Base-by-base conservation (phyloP, 768 basidiomycete species). In the Russula earlei region DNA sequence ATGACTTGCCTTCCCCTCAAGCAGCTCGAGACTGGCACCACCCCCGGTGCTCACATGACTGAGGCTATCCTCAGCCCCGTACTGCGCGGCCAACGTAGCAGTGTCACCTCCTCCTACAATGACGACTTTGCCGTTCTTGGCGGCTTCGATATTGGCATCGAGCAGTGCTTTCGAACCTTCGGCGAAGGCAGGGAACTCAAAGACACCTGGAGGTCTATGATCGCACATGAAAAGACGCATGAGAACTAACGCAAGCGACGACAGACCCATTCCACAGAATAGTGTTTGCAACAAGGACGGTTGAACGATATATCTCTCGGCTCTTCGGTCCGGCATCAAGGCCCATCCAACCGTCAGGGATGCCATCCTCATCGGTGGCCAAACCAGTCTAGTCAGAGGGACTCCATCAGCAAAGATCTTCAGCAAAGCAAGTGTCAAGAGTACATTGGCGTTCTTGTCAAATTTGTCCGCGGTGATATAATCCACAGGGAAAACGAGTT, bases 31-130 rank as follows among this genome's bases (percentile, higher is more conserved):
- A 67, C 86, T 88, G 29, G 91, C 91, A 49, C 91, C 91, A 44
- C 89, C 95, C 60, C 95, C 95, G 36, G 95, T 99, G 69, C 88
- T 91, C 65, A 99, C 91, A 72, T 99, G 95, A 71, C 88, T 93
- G 61, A 99, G 76, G 69, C 91, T 83, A 63, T 86, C 83, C 70
- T 99, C 95, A 17, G 83, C 83, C 11, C 74, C 75, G 67, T 86
- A 80, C 62, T 94, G 83, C n/a, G 89, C 93, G 52, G 85, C 93
- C 34, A 97, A 79, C 5, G 95, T 97, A n/a, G 95, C 95, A 40
- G 91, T 95, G 69, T 94, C 92, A 60, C 91, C 91, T 63, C 92
- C 93, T 52, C 95, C 95, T 54, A 98, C 85, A 64, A 99, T 97
- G 60, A 99, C 95, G 7, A 85, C 88, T 10, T 91, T 77, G 24